Evolutionary conservation across 352 stramenopile genomes (phyloP).

Genomic region (Pythium vanterpoolii): DNA sequence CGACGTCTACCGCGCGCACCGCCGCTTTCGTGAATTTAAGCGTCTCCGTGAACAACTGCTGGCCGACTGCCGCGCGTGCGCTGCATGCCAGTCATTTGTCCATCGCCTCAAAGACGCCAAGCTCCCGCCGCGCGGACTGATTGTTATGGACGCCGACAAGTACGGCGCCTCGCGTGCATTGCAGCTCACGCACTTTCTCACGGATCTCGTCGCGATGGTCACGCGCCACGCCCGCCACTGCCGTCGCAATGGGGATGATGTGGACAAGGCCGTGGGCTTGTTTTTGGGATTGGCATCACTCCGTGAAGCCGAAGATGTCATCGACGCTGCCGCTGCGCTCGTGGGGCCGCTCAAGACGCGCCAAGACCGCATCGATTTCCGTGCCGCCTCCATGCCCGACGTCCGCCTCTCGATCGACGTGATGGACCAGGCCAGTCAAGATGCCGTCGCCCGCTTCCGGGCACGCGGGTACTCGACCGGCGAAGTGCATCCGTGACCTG

Average conservation of each 20-base stretch:
- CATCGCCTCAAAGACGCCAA: slow-evolving; percentile 49
- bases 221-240: slow-evolving; percentile 38
- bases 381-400: slow-evolving; percentile 62
- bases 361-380: slow-evolving; percentile 69
- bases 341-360: slow-evolving; percentile 47
- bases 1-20: slow-evolving; percentile 48
- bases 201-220: slow-evolving; percentile 48
- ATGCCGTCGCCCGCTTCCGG: slow-evolving; percentile 8
- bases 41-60: slow-evolving; percentile 59
- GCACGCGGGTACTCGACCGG: slow-evolving; percentile 20
- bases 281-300: slow-evolving; percentile 54
- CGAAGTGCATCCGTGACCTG: background rate
- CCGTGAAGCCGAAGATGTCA: slow-evolving; percentile 38
- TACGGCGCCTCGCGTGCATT: slow-evolving; percentile 53
- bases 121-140: slow-evolving; percentile 41
- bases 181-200: slow-evolving; percentile 64
- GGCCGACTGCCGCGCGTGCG: slow-evolving; percentile 49
- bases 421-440: slow-evolving; percentile 11
- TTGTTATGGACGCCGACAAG: slow-evolving; percentile 57
- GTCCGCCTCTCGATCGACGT: slow-evolving; percentile 38
- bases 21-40: slow-evolving; percentile 70
- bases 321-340: slow-evolving; percentile 30
- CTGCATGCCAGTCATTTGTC: slow-evolving; percentile 41
- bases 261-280: slow-evolving; percentile 62
- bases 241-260: slow-evolving; percentile 40